Conservation (phyloP, 768 basidiomycete species). For the Lentinus tigrinus region DNA sequence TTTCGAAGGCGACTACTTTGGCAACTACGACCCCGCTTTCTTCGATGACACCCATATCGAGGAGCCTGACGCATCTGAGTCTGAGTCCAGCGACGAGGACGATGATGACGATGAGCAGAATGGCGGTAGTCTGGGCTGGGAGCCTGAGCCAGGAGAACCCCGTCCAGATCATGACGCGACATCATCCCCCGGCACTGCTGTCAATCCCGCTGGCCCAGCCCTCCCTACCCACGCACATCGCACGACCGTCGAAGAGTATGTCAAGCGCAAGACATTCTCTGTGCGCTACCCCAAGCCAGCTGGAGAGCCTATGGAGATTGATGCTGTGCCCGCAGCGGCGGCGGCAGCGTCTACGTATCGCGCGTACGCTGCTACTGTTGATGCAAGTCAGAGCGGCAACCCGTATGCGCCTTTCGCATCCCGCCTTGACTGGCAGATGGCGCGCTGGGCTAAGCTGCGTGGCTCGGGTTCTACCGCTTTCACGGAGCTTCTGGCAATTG, state of each 20-base stretch:
- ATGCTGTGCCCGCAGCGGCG: neutral
- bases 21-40: neutral
- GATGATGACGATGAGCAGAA: neutral
- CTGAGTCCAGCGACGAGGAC: neutral
- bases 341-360: neutral
- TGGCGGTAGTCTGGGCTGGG: neutral
- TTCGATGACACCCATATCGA: neutral
- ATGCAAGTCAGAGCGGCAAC: too few relatives aligned
- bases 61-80: neutral
- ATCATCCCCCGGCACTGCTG: too few relatives aligned
- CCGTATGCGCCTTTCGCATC: conserved; percentile 34
- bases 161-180: too few relatives aligned
- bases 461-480: conserved; percentile 38
- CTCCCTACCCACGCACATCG: too few relatives aligned
- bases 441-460: conserved; percentile 38
- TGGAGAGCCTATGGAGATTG: too few relatives aligned
- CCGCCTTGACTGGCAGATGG: conserved; percentile 39
- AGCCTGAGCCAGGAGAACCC: too few relatives aligned
- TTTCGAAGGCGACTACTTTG: conserved; percentile 17
- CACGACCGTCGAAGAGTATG: too few relatives aligned
- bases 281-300: too few relatives aligned
- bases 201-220: too few relatives aligned
- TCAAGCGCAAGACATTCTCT: too few relatives aligned
- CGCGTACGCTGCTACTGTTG: neutral
- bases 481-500: conserved; percentile 37